Evolutionary conservation across 257 asterid species (phyloP).

Genomic region (Pogostemon cablin): DNA sequence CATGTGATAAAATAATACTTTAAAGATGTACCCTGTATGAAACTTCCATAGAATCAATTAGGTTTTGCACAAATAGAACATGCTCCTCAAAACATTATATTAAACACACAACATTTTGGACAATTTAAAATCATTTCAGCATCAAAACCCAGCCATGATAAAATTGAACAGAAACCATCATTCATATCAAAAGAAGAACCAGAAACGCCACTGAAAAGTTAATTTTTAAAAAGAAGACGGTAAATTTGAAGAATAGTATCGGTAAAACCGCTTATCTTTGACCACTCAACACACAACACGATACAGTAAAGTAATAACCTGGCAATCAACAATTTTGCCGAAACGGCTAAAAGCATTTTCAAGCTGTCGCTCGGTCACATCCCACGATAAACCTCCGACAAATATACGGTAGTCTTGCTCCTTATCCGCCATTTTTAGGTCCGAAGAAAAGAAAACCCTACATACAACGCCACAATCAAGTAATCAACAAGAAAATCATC

Average conservation of each 20-base stretch:
- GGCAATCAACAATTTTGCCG: conserved; percentile 85
- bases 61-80: not conserved
- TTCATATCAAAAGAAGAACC: not conserved
- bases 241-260: conserved; percentile 9
- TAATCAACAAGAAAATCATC: not conserved
- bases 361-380: conserved; percentile 89
- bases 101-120: not conserved
- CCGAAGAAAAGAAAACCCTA: not conserved
- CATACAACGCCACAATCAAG: conserved; percentile 27
- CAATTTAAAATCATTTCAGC: not conserved
- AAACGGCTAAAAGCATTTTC: conserved; percentile 77
- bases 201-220: not conserved
- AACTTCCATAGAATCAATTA: not conserved
- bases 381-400: conserved; percentile 91
- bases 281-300: conserved; percentile 1
- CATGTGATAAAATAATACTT: not conserved
- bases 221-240: not conserved
- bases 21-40: not conserved
- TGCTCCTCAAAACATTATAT: not conserved
- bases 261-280: not conserved
- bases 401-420: conserved; percentile 83
- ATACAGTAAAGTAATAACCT: conserved; percentile 51
- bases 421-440: conserved; percentile 65
- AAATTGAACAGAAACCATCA: not conserved
- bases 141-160: conserved; percentile 6